Base-by-base conservation (phyloP, 805 yeast species). In the Yamadazyma tumulicola region DNA sequence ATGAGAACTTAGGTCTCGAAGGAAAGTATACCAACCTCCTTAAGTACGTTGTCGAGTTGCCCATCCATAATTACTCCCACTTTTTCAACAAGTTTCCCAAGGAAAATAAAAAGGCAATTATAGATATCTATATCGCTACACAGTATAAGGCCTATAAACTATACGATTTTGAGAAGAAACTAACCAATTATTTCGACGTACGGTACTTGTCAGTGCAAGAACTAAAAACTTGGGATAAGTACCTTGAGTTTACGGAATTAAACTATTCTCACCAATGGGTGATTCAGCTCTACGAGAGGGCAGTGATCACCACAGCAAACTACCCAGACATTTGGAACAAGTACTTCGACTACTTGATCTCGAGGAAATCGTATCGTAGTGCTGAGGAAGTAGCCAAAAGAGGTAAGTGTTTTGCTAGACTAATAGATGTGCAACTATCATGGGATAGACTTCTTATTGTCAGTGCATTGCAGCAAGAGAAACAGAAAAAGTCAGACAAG, bases 181-280 rank as follows among this genome's bases (percentile, higher is more conserved):
- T 77, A 5, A 43, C 51, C 5, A 68, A 67, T 6, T 70, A 58
- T 41, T 72, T 51, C 43, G 59, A 57, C 18, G 62, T 67, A 1
- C 48, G 55, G 10, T 40, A 51, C 6, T 37, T 61, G 8, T 51
- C 64, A 3, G 50, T 48, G 15, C 69, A 74, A 32, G 84, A 82
- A 44, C 48, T 81, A 14, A 72, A 69, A 13, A 63, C 59, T 8
- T 82, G 95, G 78, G 74, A 69, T 34, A 53, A 62, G 19, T 86
- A 81, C 52, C 47, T 83, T 23, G 70, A 69, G 42, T 75, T 66
- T 37, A 57, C 76, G 23, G 86, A 81, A 44, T 46, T 55, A 35
- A 47, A 55, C 15, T 58, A 51, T 26, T 51, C 61, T 1, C 35
- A 34, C 7, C 47, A 43, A 0, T 51, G 45, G 13, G 42, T 59